Conservation (phyloP, 768 basidiomycete species). For the Goffeauzyma gilvescens region DNA sequence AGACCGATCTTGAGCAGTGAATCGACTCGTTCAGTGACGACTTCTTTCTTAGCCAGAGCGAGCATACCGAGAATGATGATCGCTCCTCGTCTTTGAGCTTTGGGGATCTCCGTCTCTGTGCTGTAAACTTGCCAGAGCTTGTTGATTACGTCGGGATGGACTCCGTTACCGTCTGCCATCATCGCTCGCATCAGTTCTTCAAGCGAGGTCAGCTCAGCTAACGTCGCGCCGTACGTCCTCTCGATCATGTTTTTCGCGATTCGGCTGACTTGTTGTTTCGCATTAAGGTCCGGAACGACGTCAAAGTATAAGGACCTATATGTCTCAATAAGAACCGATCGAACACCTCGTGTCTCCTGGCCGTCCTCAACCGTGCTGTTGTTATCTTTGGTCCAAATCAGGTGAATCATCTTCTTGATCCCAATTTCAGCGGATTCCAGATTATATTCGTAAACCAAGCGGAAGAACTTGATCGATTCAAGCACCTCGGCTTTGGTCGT, state of each 20-base stretch:
- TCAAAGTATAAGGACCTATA: slow-evolving; percentile 82
- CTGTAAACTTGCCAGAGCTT: slow-evolving; percentile 88
- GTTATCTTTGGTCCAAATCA: slow-evolving; percentile 94
- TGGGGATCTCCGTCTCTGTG: slow-evolving; percentile 48
- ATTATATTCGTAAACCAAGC: slow-evolving; percentile 58
- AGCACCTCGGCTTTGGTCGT: slow-evolving; percentile 39
- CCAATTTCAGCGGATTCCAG: slow-evolving; percentile 65
- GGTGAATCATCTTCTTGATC: slow-evolving; percentile 86
- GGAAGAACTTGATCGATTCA: slow-evolving; percentile 55
- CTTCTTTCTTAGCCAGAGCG: slow-evolving; percentile 57
- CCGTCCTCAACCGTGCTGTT: slow-evolving; percentile 55
- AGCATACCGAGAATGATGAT: slow-evolving; percentile 97
- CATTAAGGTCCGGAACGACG: slow-evolving; percentile 41
- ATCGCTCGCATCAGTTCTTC: slow-evolving; percentile 93
- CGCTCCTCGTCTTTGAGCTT: slow-evolving; percentile 73
- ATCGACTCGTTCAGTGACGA: slow-evolving; percentile 67
- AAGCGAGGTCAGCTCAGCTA: slow-evolving; percentile 85
- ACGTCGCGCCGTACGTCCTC: slow-evolving; percentile 77
- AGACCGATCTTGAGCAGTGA: slow-evolving; percentile 68
- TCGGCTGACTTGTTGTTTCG: slow-evolving; percentile 71
- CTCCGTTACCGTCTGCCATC: slow-evolving; percentile 61
- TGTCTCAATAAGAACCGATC: slow-evolving; percentile 68
- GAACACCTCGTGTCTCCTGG: slow-evolving; percentile 68
- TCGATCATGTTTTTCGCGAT: slow-evolving; percentile 96
- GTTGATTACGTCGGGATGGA: slow-evolving; percentile 64